These are phyloP conservation scores for Leccinum variicolor DNA, from an alignment of 768 basidiomycete species.

Conservation along the genomic window DNA sequence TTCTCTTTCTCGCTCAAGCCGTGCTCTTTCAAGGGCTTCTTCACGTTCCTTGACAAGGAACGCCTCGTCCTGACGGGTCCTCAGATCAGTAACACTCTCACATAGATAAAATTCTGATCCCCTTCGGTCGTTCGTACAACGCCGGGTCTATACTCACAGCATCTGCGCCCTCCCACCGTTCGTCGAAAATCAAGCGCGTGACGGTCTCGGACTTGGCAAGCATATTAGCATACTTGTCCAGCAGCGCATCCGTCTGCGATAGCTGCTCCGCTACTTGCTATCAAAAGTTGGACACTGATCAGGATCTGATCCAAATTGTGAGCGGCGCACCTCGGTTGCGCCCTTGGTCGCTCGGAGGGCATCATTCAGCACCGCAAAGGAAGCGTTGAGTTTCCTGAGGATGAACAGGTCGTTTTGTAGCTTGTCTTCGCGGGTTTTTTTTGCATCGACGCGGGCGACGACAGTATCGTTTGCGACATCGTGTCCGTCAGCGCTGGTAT, in stretches of 20 bases:
- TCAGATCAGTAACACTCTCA: not conserved
- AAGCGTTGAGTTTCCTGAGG: constrained; percentile 67
- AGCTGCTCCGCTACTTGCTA: constrained; percentile 67
- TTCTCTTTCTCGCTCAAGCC: constrained; percentile 36
- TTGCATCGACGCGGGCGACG: constrained; percentile 22
- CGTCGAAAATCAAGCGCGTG: constrained; percentile 69
- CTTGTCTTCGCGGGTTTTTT: constrained; percentile 61
- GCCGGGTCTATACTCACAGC: constrained; percentile 42
- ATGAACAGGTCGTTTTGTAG: constrained; percentile 71
- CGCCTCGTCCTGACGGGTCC: constrained; percentile 53
- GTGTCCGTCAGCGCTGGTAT: constrained; percentile 7
- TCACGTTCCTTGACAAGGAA: constrained; percentile 43
- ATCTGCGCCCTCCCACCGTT: constrained; percentile 72
- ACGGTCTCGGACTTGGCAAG: constrained; percentile 68
- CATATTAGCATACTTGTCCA: constrained; percentile 72
- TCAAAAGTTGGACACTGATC: not conserved
- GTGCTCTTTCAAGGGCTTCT: constrained; percentile 26
- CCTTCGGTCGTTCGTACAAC: not conserved
- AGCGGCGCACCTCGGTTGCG: constrained; percentile 60
- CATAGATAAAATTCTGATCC: not conserved
- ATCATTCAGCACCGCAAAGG: constrained; percentile 66
- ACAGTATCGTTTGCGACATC: constrained; percentile 23
- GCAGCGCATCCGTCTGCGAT: constrained; percentile 65
- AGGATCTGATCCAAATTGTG: not conserved
- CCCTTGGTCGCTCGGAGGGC: constrained; percentile 60